A percentile compares a stretch with the other conserved stretches of the same genome.
phyloP scores from a whole-genome alignment of 208 protist genomes.

The Acanthamoeba royreba region DNA sequence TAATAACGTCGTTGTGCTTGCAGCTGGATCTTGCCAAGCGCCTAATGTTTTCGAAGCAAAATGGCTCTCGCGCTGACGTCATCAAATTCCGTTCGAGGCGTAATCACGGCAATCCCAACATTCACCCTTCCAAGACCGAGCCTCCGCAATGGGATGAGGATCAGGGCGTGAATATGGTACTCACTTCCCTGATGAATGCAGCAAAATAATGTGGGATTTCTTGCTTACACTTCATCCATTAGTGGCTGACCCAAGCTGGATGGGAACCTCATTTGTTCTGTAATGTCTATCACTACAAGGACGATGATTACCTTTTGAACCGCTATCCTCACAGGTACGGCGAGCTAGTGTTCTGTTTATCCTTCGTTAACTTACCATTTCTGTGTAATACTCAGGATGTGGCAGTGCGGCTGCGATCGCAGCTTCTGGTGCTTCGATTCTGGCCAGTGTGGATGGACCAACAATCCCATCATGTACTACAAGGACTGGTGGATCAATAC shows the following conservation, averaged over 20 bases:
- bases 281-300: background rate
- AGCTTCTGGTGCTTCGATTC: constrained; percentile 23
- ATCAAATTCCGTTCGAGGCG: constrained; percentile 5
- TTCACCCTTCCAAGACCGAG: background rate
- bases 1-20: background rate
- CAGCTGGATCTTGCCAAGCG: constrained; percentile 6
- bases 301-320: background rate
- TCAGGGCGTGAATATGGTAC: background rate
- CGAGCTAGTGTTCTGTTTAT: no score
- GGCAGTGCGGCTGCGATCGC: background rate
- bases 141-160: background rate
- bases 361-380: no score
- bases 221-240: no score
- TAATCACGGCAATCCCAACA: background rate
- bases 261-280: constrained; percentile 13
- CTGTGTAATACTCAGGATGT: no score
- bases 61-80: background rate
- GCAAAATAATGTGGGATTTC: no score
- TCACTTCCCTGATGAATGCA: background rate
- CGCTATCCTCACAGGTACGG: background rate
- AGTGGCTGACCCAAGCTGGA: background rate
- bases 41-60: background rate
- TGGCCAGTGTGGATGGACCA: background rate
- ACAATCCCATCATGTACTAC: background rate
- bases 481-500: background rate